Percentiles rank a stretch among this genome's conserved stretches.
phyloP scores from a whole-genome alignment of 1,139 yeast species.

The Suhomyces bribrorum region DNA sequence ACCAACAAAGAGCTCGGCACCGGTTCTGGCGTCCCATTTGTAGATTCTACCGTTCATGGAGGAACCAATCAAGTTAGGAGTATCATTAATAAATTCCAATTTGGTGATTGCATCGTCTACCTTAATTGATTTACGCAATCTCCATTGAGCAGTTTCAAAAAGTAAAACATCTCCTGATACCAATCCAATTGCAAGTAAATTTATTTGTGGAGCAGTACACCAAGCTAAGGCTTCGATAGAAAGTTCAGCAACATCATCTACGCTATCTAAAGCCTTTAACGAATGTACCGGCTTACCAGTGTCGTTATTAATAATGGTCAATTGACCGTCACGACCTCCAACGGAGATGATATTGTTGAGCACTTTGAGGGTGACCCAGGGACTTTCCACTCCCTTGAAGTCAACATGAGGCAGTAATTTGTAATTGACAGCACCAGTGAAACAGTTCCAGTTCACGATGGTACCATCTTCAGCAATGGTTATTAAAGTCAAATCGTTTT shows the following conservation, averaged over 20 bases:
- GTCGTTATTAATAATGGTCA: conserved; percentile 72
- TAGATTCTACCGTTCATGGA: conserved; percentile 84
- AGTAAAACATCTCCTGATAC: conserved; percentile 84
- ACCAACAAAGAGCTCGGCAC: conserved; percentile 71
- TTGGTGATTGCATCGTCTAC: conserved; percentile 84
- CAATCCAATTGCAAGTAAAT: conserved; percentile 75
- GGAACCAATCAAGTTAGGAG: conserved; percentile 65
- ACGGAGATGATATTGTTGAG: conserved; percentile 53
- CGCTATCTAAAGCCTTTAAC: conserved; percentile 63
- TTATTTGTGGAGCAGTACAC: conserved; percentile 63
- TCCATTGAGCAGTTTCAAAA: conserved; percentile 86
- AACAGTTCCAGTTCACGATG: conserved; percentile 87
- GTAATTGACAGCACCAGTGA: conserved; percentile 66
- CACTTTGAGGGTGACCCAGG: conserved; percentile 76
- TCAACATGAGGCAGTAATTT: conserved; percentile 63
- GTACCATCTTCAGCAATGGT: conserved; percentile 89
- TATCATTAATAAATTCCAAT: conserved; percentile 59
- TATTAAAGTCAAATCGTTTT: conserved; percentile 62
- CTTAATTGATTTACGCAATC: conserved; percentile 68
- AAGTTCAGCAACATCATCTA: conserved; percentile 68
- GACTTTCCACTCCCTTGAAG: conserved; percentile 71
- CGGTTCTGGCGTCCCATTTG: conserved; percentile 89
- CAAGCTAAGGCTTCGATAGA: conserved; percentile 86
- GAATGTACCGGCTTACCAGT: conserved; percentile 69
- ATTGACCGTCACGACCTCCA: conserved; percentile 86